These are phyloP conservation scores for Psilocybe mexicana DNA, from an alignment of 1,284 basidiomycete genomes.

Conservation along the genomic window DNA sequence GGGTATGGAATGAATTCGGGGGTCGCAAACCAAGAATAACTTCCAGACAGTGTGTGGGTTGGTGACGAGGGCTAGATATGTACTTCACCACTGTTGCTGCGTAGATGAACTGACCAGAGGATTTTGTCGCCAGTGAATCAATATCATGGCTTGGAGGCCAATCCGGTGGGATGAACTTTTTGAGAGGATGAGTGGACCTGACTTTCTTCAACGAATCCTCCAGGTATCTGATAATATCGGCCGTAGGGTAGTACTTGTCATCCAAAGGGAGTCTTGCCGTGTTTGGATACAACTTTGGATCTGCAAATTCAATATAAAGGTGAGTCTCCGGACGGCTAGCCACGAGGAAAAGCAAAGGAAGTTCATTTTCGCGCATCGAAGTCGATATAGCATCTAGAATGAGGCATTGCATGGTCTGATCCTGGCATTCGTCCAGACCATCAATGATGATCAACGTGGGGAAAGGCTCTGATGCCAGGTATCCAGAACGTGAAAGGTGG, in stretches of 20 bases:
- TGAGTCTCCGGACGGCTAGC: slow-evolving; percentile 7
- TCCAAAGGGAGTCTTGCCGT: slow-evolving; percentile 4
- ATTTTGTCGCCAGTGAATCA: neutral
- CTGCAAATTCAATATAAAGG: neutral
- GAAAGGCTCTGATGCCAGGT: neutral
- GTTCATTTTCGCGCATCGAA: neutral
- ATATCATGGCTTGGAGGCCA: slow-evolving; percentile 17
- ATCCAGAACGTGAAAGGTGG: neutral
- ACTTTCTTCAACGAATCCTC: slow-evolving; percentile 12
- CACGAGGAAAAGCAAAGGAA: neutral
- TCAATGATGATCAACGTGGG: slow-evolving; percentile 14
- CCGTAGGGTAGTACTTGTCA: slow-evolving; percentile 7
- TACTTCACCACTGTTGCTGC: slow-evolving; percentile 7
- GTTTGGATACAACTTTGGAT: neutral
- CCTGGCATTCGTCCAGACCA: slow-evolving; percentile 19
- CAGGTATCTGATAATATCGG: slow-evolving; percentile 17
- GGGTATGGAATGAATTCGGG: neutral
- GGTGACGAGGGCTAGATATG: neutral
- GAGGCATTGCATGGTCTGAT: neutral
- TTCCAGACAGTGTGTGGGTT: slow-evolving; percentile 3
- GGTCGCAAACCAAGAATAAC: neutral
- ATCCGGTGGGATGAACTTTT: neutral
- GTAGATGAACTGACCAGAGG: slow-evolving; percentile 12
- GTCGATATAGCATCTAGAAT: slow-evolving; percentile 6
- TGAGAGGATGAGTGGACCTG: slow-evolving; percentile 8